Base-by-base conservation (phyloP, 352 stramenopile genomes). In the Globisporangium orthogonon region DNA sequence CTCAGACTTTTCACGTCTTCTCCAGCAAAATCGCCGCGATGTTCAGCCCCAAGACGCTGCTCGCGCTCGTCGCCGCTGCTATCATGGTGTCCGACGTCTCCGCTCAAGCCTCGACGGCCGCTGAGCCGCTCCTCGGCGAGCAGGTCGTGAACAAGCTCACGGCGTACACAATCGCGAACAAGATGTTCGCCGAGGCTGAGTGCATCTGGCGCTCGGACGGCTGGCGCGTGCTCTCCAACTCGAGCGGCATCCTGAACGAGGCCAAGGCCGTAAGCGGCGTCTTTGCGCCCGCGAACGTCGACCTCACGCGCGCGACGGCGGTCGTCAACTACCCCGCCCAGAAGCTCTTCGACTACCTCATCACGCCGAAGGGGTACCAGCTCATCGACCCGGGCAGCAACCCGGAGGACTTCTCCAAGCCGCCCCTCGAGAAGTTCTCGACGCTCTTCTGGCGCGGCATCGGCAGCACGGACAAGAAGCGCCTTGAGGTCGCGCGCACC, bases 291-390 rank as follows among this genome's bases (percentile, higher is more conserved):
- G 60, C 67, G 13, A 64, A 57, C 15, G 60, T 74, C 4, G 55
- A 63, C 40, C 33, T 74, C 50, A 71, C 63, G 41, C 67, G 67
- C 28, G 67, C 60, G 9, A 51, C 41, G 3, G 67, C 52, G 6
- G 29, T 71, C 28, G 62, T 74, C 1, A 18, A 65, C 40, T 50
- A 51, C 5, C 60, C 62, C 6, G 67, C 67, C 7, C 67, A 74
- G 49, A 65, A 57, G 49, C 52, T 74, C 33, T 74, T 74, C 29
- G 63, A 74, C 44, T 69, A 60, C 50, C 67, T 74, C 18, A 61
- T 74, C 50, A 71, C 63, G 15, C 67, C 59, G 6, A 11, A 58
- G 29, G 63, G 67, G 30, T 69, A 66, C 60, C 49, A 68, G 47
- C 49, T 71, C 56, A 71, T 74, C 30, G 63, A 71, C 55, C 63